These are phyloP conservation scores for Tricholoma sp. DNA, from an alignment of 768 basidiomycete genomes.

Conservation along the genomic window DNA sequence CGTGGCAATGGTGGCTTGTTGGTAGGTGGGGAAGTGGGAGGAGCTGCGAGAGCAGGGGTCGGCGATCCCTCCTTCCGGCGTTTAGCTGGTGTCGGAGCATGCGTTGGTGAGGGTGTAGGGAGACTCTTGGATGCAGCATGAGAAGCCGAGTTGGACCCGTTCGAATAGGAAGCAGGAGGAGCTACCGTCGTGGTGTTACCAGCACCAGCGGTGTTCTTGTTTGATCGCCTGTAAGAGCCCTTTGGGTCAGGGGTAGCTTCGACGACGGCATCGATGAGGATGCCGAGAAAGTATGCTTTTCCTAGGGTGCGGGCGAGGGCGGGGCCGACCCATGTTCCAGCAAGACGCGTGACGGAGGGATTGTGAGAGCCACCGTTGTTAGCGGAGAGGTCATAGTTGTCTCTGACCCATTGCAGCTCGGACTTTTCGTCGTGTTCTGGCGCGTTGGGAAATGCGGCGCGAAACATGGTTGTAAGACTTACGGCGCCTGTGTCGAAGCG, in stretches of 20 bases:
- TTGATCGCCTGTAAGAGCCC: constrained; percentile 72
- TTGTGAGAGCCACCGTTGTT: constrained; percentile 73
- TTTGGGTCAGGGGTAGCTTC: constrained; percentile 74
- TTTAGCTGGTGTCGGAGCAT: constrained; percentile 46
- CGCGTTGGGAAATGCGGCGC: constrained; percentile 86
- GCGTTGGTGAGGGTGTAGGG: constrained; percentile 38
- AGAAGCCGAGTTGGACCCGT: constrained; percentile 14
- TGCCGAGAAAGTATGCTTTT: constrained; percentile 54
- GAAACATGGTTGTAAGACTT: constrained; percentile 94
- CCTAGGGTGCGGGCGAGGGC: constrained; percentile 65
- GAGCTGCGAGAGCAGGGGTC: constrained; percentile 33
- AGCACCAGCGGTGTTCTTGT: constrained; percentile 29
- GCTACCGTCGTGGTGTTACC: constrained; percentile 7
- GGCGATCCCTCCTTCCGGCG: constrained; percentile 63
- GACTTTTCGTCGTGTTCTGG: constrained; percentile 69
- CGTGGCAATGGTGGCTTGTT: constrained; percentile 16
- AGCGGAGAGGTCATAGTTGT: constrained; percentile 66
- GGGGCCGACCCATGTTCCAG: constrained; percentile 82
- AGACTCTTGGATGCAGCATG: constrained; percentile 26
- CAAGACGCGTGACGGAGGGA: constrained; percentile 63
- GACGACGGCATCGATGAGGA: constrained; percentile 61
- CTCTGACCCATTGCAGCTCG: constrained; percentile 83
- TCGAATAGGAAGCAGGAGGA: constrained; percentile 12
- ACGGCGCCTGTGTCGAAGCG: constrained; percentile 92
- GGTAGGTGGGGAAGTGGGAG: constrained; percentile 33